A percentile compares a stretch with the other conserved stretches of the same genome.
phyloP scores from a whole-genome alignment of 129 eudicot species.

The sunflower (Helianthus annuus) region DNA sequence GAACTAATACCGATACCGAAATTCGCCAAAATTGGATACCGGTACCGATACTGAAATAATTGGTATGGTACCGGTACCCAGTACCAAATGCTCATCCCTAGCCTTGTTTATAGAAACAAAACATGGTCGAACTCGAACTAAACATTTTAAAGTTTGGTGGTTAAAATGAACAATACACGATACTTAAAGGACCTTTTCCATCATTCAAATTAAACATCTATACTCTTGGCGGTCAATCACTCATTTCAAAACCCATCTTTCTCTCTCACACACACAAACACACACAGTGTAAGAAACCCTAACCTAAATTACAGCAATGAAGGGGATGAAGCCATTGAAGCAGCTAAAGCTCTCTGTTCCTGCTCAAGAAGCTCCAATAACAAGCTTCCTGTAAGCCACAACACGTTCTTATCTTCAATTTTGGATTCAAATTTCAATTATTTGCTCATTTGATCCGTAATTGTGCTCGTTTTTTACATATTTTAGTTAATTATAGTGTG shows the following conservation, averaged over 20 bases:
- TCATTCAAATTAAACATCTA: neutral
- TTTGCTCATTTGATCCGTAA: neutral
- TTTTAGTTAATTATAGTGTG: neutral
- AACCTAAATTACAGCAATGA: conserved; percentile 41
- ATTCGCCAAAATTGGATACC: no score
- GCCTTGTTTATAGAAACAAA: no score
- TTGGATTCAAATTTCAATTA: neutral
- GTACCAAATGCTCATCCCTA: no score
- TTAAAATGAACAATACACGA: neutral
- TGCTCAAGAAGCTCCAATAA: conserved; percentile 72
- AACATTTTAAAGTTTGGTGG: neutral
- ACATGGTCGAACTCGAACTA: no score
- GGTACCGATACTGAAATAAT: no score
- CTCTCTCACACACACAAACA: conserved; percentile 23
- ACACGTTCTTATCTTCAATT: neutral
- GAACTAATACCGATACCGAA: no score
- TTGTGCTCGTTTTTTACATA: neutral
- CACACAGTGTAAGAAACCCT: conserved; percentile 23
- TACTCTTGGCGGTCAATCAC: conserved; percentile 34
- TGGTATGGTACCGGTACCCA: no score
- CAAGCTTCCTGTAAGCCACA: conserved; percentile 63
- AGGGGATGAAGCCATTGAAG: conserved; percentile 72
- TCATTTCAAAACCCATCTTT: conserved; percentile 24
- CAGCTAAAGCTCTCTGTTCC: conserved; percentile 91
- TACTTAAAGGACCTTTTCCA: neutral